Evolutionary conservation across 495 filamentous ascomycete genomes (phyloP).

Genomic region (Tricharina praecox): DNA sequence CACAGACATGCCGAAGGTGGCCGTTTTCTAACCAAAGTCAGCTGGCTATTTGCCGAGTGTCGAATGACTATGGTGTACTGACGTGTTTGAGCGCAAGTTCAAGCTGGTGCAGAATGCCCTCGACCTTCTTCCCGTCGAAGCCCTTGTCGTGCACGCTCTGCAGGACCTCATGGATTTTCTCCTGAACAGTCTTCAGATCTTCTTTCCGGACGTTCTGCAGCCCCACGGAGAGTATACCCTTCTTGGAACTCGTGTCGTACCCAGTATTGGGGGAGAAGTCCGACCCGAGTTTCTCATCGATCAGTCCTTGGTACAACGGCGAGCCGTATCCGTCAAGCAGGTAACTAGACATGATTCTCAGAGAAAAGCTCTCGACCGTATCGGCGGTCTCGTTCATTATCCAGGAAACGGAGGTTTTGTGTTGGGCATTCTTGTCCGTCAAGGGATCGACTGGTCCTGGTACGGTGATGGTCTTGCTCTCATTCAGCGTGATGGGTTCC

Average conservation of each 20-base stretch:
- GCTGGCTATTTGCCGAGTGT: neutral
- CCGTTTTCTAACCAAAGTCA: conserved; percentile 43
- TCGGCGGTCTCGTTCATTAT: conserved; percentile 66
- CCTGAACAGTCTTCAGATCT: conserved; percentile 59
- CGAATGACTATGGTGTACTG: too few species aligned
- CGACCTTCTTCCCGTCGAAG: conserved; percentile 76
- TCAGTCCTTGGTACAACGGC: conserved; percentile 74
- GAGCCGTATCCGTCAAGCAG: conserved; percentile 89
- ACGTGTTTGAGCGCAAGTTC: conserved; percentile 73
- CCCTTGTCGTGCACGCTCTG: conserved; percentile 48
- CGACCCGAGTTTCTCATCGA: conserved; percentile 77
- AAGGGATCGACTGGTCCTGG: conserved; percentile 78
- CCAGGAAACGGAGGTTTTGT: conserved; percentile 89
- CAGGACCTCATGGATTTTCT: conserved; percentile 51
- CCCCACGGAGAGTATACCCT: conserved; percentile 75
- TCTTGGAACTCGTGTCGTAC: conserved; percentile 58
- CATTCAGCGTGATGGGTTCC: conserved; percentile 51
- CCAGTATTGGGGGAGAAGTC: conserved; percentile 92
- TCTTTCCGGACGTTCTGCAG: conserved; percentile 67
- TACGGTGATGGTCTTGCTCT: conserved; percentile 48
- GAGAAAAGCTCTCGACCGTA: conserved; percentile 68
- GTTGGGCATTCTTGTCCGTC: conserved; percentile 66
- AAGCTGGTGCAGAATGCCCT: conserved; percentile 82
- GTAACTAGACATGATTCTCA: conserved; percentile 62
- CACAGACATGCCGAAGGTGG: conserved; percentile 79